phyloP scores from a whole-genome alignment of 305 asterid genomes.

The Caryopteris hybrid region DNA sequence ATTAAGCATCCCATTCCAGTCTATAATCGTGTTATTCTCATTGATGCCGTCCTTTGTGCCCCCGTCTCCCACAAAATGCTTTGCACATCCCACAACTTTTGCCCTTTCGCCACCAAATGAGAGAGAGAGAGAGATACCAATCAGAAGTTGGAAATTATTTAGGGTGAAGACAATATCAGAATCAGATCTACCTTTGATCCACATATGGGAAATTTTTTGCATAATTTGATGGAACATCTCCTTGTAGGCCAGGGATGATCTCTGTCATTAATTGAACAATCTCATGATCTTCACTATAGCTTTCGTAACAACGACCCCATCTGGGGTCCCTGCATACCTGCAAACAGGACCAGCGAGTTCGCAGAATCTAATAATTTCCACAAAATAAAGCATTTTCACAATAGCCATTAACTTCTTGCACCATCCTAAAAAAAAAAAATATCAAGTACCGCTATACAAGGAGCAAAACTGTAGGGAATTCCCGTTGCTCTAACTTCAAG shows the following conservation, averaged over 20 bases:
- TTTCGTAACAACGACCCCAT: conserved; percentile 79
- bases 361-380: neutral
- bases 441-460: conserved; percentile 41
- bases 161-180: neutral
- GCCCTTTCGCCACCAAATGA: conserved; percentile 14
- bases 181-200: conserved; percentile 23
- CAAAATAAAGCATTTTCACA: neutral
- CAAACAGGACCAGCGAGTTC: neutral
- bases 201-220: conserved; percentile 37
- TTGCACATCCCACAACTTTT: conserved; percentile 48
- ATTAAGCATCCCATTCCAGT: conserved; percentile 32
- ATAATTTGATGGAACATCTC: conserved; percentile 54
- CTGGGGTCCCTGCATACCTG: conserved; percentile 76
- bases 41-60: conserved; percentile 45
- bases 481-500: conserved; percentile 38
- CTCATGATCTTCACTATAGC: conserved; percentile 65
- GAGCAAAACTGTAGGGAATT: conserved; percentile 30
- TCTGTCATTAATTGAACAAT: conserved; percentile 42
- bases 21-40: conserved; percentile 47
- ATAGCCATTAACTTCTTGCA: neutral
- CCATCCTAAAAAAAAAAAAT: no score
- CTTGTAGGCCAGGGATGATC: conserved; percentile 67
- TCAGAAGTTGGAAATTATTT: no score
- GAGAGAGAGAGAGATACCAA: neutral
- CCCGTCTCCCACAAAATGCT: conserved; percentile 60